Percentiles rank a stretch among this genome's conserved stretches.
Conservation (phyloP, 345 rosid species). For the Rhodamnia argentea region DNA sequence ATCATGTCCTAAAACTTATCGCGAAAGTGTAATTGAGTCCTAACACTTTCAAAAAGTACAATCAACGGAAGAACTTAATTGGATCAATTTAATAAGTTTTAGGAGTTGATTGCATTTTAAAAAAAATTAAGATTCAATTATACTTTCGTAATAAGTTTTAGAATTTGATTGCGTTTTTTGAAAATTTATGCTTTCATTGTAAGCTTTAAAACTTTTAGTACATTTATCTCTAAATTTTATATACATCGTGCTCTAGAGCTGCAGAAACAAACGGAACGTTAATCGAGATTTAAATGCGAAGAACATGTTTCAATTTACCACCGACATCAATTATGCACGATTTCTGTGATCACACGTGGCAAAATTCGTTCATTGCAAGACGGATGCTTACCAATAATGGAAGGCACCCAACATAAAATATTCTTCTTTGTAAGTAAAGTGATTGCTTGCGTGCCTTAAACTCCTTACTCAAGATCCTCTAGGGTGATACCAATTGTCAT, state of each 20-base stretch:
- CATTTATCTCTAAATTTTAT: background rate
- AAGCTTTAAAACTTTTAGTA: no score
- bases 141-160: no score
- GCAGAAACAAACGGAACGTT: no score
- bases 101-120: no score
- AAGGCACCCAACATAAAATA: slow-evolving; percentile 1
- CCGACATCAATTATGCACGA: background rate
- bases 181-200: no score
- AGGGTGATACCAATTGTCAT: background rate
- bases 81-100: no score
- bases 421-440: background rate
- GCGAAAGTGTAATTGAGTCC: no score
- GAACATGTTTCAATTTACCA: background rate
- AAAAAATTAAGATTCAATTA: no score
- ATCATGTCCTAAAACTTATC: no score
- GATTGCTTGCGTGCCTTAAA: background rate
- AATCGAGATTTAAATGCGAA: background rate
- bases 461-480: background rate
- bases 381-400: slow-evolving; percentile 8
- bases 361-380: background rate
- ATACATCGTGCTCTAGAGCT: background rate
- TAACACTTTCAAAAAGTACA: no score
- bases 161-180: no score
- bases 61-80: no score
- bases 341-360: background rate